Evolutionary conservation across 139 green algal species (phyloP).

Genomic region (Coelastrella sp.): DNA sequence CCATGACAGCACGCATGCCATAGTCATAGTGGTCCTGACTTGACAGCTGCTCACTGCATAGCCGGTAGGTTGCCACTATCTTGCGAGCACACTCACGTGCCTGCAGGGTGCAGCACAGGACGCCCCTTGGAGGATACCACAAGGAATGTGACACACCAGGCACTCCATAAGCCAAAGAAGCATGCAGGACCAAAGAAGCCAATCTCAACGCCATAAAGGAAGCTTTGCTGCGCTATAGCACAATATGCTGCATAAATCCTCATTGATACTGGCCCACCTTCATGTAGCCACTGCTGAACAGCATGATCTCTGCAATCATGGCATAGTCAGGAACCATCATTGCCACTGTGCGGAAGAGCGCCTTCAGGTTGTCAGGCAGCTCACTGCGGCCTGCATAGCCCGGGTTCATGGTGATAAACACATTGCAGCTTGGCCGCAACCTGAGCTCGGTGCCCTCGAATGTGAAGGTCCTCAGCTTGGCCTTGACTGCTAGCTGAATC

Average conservation of each 20-base stretch:
- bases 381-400: slow-evolving; percentile 72
- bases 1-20: slow-evolving; percentile 85
- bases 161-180: too few relatives aligned
- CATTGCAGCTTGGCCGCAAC: slow-evolving; percentile 79
- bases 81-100: slow-evolving; percentile 79
- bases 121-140: neutral
- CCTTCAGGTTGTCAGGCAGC: slow-evolving; percentile 84
- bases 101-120: slow-evolving; percentile 32
- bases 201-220: too few relatives aligned
- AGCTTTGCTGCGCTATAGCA: too few relatives aligned
- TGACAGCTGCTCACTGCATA: slow-evolving; percentile 87
- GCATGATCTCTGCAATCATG: slow-evolving; percentile 83
- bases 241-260: too few relatives aligned
- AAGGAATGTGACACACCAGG: too few relatives aligned
- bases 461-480: slow-evolving; percentile 75
- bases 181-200: too few relatives aligned
- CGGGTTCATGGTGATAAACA: slow-evolving; percentile 83
- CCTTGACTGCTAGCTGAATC: slow-evolving; percentile 82
- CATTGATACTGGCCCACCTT: slow-evolving; percentile 33
- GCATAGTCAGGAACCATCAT: slow-evolving; percentile 89
- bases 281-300: slow-evolving; percentile 81
- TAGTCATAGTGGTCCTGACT: slow-evolving; percentile 83
- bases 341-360: slow-evolving; percentile 78
- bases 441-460: slow-evolving; percentile 84
- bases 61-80: slow-evolving; percentile 88